A percentile compares a stretch with the other conserved stretches of the same genome.
These are phyloP conservation scores for Lathyrus oleraceus DNA, from an alignment of 306 rosid genomes.

Conservation along the genomic window DNA sequence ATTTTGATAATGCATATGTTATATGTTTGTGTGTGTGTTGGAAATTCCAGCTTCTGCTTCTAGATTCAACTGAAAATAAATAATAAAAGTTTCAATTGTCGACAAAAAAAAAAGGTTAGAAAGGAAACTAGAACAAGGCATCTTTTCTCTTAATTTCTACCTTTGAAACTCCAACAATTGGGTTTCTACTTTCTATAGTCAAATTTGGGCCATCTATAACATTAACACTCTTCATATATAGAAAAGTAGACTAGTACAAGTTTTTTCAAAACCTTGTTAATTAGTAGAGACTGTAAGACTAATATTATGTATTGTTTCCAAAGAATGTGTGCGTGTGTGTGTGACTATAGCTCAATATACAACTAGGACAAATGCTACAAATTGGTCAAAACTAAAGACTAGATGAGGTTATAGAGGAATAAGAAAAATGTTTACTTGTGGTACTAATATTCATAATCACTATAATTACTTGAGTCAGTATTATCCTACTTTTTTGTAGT, in stretches of 20 bases:
- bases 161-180: slow-evolving; percentile 30
- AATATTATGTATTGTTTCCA: slow-evolving; percentile 9
- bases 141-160: slow-evolving; percentile 14
- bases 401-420: slow-evolving; percentile 24
- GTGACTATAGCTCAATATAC: slow-evolving; percentile 27
- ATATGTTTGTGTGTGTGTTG: neutral
- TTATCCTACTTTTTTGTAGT: slow-evolving; percentile 31
- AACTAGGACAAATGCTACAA: slow-evolving; percentile 25
- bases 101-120: slow-evolving; percentile 17
- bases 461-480: slow-evolving; percentile 20
- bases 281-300: neutral
- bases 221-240: neutral
- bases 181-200: slow-evolving; percentile 26
- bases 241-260: neutral
- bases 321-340: neutral
- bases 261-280: slow-evolving; percentile 10
- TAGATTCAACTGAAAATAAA: neutral
- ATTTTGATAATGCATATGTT: neutral
- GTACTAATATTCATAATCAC: slow-evolving; percentile 29
- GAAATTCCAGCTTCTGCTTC: neutral
- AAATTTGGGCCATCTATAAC: slow-evolving; percentile 19
- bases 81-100: neutral
- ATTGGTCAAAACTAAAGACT: slow-evolving; percentile 32
- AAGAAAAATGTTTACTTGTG: slow-evolving; percentile 8
- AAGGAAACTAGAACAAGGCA: neutral